Base-by-base conservation (phyloP, 2,329 filamentous ascomycete genomes). In the Ceratocystis cubensis region DNA sequence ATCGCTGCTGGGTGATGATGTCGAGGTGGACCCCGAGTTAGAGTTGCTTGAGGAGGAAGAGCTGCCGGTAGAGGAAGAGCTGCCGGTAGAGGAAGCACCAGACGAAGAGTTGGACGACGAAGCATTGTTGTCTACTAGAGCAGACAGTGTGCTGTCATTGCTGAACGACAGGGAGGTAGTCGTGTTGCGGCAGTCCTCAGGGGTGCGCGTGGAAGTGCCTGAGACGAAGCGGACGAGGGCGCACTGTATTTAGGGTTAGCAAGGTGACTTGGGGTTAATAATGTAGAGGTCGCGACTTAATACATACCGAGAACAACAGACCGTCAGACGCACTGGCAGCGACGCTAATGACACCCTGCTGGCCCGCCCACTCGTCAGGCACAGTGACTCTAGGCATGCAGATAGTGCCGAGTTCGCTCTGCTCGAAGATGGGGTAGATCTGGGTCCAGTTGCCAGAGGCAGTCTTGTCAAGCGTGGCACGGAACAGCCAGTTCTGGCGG, bases 271-370 rank as follows among this genome's bases (percentile, higher is more conserved):
- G 10, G 37, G 48, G 48, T 53, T 53, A 20, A 7, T 6, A 3
- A 20, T 63, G 28, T 64, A 48, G 28, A 25, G 15, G 20, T 37
- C 3, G 67, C 33, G 44, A 20, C 5, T n/a, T 15, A 17, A 13
- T 17, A 48, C 76, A 63, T 73, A 84, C 83, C 76, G 83, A 79
- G 71, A 79, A 86, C 5, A 85, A 73, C 17, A 81, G 69, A 2
- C 84, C 84, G 68, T 87, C 84, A 0, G 78, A 75, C 0, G 79
- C 82, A 28, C 80, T 75, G 28, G 77, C 78, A 0, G 82, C 79
- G 37, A 86, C 73, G 53, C 79, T 74, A 3, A 87, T 71, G 17
- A 85, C 75, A 20, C 82, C 84, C 73, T 80, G 80, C 72, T 81
- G 76, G 50, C 83, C 84, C 1, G 76, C 78, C 71, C 77, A 84